phyloP scores from a whole-genome alignment of 2,329 filamentous ascomycete species.

The Aureobasidium sp. region DNA sequence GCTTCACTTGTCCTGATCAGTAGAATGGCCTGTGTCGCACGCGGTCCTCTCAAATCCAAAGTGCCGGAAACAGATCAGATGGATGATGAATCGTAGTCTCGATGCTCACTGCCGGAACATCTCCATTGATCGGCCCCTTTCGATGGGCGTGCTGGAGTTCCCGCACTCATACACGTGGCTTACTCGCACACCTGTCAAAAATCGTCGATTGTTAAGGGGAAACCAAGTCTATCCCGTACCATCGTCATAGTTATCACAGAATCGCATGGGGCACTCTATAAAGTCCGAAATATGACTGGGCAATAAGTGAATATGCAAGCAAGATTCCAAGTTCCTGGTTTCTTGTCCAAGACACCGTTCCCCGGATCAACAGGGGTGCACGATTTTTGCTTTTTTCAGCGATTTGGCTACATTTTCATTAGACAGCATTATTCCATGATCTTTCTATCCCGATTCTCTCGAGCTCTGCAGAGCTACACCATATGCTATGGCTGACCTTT shows the following conservation, averaged over 20 bases:
- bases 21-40: not conserved
- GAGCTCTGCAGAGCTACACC: not conserved
- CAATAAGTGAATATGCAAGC: not conserved
- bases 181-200: not conserved
- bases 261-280: not conserved
- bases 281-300: not conserved
- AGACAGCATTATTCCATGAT: conserved; percentile 1
- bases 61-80: not conserved
- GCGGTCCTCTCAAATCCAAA: not conserved
- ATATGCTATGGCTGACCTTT: not conserved
- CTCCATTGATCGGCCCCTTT: not conserved
- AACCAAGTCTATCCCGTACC: not conserved
- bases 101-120: not conserved
- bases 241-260: conserved; percentile 3
- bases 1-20: not conserved
- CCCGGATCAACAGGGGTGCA: conserved; percentile 14
- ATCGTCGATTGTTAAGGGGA: not conserved
- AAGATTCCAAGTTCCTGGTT: not conserved
- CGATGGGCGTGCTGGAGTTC: not conserved
- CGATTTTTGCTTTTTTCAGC: conserved; percentile 9
- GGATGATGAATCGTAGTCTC: not conserved
- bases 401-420: not conserved
- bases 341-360: not conserved
- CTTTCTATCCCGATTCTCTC: not conserved
- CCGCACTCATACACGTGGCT: conserved; percentile 7